Base-by-base conservation (phyloP, 805 yeast genomes). In the Saturnispora galanensis region DNA sequence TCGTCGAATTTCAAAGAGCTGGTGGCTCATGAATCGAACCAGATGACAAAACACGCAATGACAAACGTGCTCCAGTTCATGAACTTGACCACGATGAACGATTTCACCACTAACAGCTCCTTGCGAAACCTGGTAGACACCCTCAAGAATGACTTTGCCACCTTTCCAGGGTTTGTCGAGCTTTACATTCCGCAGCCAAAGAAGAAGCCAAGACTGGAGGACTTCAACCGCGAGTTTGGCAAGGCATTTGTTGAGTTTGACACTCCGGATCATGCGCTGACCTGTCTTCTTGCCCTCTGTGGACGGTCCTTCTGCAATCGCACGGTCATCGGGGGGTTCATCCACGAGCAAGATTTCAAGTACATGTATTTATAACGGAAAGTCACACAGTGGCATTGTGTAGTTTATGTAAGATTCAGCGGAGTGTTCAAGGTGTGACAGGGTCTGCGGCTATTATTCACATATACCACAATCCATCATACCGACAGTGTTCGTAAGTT, bases 241-340 rank as follows among this genome's bases (percentile, higher is more conserved):
- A 81, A 76, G 50, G 70, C 87, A 0, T 87, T 70, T 58, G 76
- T 84, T 17, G 77, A 81, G 58, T 88, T 83, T 60, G 69, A 67
- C 1, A 65, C 66, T 10, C 61, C 67, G 2, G 73, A 72, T 2
- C 62, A 64, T 2, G 81, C 95, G 1, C 57, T 64, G 5, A 58
- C 61, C 8, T 94, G 93, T 0, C 58, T 74, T 30, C 47, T 61
- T 9, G 72, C 68, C 9, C 52, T 86, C 13, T 77, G 82, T 8
- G 95, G 95, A 1, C 63, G 80, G 42, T 62, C 63, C 42, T 88
- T 79, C 56, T 76, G 79, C 50, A 88, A 78, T 38, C 67, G 96
- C 41, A 71, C 82, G 0, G 76, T 88, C 0, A 50, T 89, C 13
- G 77, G 84, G 46, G 71, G 83, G 1, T 84, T 68, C 53, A 70